Base-by-base conservation (phyloP, 1,139 yeast species). In the Magnusiomyces sp. region DNA sequence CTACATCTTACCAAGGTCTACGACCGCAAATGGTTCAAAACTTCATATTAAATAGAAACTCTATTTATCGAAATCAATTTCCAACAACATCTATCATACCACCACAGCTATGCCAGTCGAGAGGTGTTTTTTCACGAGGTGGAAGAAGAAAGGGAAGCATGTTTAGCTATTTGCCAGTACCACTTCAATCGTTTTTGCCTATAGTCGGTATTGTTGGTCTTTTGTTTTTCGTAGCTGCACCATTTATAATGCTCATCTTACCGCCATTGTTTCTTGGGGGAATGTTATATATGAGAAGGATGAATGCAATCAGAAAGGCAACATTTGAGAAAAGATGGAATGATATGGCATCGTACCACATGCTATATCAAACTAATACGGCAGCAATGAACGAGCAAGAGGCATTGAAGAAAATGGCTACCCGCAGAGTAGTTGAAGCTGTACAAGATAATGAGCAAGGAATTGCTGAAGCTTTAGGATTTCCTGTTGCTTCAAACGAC, bases 301-400 rank as follows among this genome's bases (percentile, higher is more conserved):
- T 53, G 33, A 47, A 57, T 7, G 43, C 52, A 10, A 39, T 54
- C 33, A 55, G 56, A 7, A 50, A 52, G 19, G 50, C 52, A 17
- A 52, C 60, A 29, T 58, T 55, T 50, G 57, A 57, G 39, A 61
- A 59, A 44, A 52, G 65, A 41, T 61, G 65, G 65, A 46, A 53
- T 41, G 60, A 59, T 29, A 52, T 60, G 57, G 62, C 62, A 17
- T 52, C 56, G 16, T 59, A 58, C 46, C 62, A 59, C 41, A 46
- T 61, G 43, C 50, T 55, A 10, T 54, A 49, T 20, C 55, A 57
- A 42, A 51, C 54, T 10, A 55, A 49, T 11, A 53, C 48, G n/a
- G 54, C 53, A 1, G 49, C 53, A 20, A 36, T 47, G 20, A 52
- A 46, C 40, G 54, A 51, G 48, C 54, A 51, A 33, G 52, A 46